Conservation (phyloP, 2,329 filamentous ascomycete species). For the Tolypocladium endophyticum region DNA sequence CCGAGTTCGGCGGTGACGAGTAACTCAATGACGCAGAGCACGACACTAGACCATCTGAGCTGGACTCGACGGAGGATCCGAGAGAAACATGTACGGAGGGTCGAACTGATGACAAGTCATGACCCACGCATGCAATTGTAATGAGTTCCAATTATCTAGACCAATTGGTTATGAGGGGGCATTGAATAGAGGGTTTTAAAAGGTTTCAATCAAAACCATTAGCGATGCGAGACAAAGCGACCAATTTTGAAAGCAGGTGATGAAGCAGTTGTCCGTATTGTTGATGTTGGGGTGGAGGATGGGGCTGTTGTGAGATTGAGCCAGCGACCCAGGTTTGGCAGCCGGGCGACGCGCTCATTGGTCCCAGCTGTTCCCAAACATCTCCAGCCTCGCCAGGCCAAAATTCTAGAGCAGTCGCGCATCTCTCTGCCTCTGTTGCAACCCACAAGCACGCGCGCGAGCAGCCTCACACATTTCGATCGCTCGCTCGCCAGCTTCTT, state of each 20-base stretch:
- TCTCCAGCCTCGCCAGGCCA: constrained; percentile 17
- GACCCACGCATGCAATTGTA: background rate
- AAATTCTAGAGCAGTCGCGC: constrained; percentile 20
- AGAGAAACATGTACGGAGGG: background rate
- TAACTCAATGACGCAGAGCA: background rate
- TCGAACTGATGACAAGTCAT: background rate
- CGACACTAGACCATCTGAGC: background rate
- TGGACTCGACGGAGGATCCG: background rate
- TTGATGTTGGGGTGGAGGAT: background rate
- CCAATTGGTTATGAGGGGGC: background rate
- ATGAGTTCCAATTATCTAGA: background rate
- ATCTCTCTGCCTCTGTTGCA: background rate
- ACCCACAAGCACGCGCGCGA: constrained; percentile 4
- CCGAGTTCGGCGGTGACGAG: constrained; percentile 15
- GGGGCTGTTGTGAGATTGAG: background rate
- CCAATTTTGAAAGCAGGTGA: background rate
- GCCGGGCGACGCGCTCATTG: constrained; percentile 16
- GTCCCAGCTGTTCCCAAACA: constrained; percentile 18
- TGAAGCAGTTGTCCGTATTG: background rate
- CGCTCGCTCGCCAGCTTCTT: background rate
- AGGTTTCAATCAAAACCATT: background rate
- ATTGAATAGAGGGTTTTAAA: background rate
- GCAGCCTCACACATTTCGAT: constrained; percentile 1
- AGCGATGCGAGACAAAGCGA: background rate
- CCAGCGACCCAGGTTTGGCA: background rate